Conservation (phyloP, 2,329 filamentous ascomycete species). For the Botryotinia narcissicola region DNA sequence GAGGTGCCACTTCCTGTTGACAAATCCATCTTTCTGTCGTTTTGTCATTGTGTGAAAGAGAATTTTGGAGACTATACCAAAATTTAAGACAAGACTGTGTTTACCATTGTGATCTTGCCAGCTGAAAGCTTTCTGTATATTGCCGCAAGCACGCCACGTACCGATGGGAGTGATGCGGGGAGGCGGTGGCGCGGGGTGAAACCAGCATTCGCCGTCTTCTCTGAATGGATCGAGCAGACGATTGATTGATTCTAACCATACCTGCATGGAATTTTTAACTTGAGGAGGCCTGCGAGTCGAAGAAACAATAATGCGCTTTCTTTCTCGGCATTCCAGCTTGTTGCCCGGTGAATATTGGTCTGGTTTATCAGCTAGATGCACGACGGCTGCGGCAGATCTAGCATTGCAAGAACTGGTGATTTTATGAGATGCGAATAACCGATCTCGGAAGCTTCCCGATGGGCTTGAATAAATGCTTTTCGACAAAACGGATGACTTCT, state of each 20-base stretch:
- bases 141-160: constrained; percentile 7
- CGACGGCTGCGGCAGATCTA: too few relatives aligned
- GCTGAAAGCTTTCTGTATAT: constrained; percentile 26
- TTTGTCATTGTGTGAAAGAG: constrained; percentile 28
- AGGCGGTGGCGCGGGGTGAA: constrained; percentile 31
- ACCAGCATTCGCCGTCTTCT: constrained; percentile 30
- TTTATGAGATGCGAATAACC: background rate
- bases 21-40: constrained; percentile 34
- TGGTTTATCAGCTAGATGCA: background rate
- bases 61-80: constrained; percentile 31
- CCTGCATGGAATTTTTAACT: constrained; percentile 27
- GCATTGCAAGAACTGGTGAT: background rate
- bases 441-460: background rate
- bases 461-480: background rate
- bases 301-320: constrained; percentile 23
- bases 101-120: constrained; percentile 22
- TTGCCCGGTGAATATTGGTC: background rate
- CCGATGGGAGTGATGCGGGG: constrained; percentile 20
- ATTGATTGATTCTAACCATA: constrained; percentile 26
- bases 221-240: constrained; percentile 26
- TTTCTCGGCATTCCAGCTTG: constrained; percentile 2
- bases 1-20: constrained; percentile 35
- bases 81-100: constrained; percentile 31
- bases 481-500: background rate
- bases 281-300: constrained; percentile 17